Evolutionary conservation across 352 stramenopile species (phyloP).

Genomic region (Paralagenidium karlingii): DNA sequence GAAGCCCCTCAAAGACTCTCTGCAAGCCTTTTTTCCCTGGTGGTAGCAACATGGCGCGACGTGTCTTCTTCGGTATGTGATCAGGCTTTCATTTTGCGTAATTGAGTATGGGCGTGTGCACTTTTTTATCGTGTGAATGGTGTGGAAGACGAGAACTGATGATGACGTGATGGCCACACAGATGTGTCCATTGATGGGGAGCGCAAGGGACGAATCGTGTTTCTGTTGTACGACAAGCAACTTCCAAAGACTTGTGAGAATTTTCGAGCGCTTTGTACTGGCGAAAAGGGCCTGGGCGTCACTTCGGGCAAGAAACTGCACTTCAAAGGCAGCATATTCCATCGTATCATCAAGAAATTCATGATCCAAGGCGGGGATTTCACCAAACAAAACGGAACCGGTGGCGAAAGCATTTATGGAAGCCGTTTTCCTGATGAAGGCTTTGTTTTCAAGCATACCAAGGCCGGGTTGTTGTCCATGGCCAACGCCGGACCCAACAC

Average conservation of each 20-base stretch:
- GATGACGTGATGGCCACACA: too few relatives aligned
- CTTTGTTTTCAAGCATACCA: constrained; percentile 89
- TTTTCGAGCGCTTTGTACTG: constrained; percentile 50
- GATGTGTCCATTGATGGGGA: constrained; percentile 89
- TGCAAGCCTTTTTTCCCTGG: too few relatives aligned
- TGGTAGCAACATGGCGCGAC: too few relatives aligned
- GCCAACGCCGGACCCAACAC: constrained; percentile 82
- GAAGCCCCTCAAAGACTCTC: too few relatives aligned
- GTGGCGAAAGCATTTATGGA: constrained; percentile 80
- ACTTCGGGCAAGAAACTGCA: constrained; percentile 40
- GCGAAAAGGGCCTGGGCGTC: constrained; percentile 50
- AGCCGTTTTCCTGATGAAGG: constrained; percentile 89
- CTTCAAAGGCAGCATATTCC: constrained; percentile 61
- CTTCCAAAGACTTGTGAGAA: constrained; percentile 51
- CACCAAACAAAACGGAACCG: constrained; percentile 65
- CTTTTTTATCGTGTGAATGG: too few relatives aligned
- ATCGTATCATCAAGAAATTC: constrained; percentile 79
- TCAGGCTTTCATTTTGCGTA: too few relatives aligned
- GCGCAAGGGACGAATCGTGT: constrained; percentile 39
- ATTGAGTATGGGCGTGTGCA: too few relatives aligned
- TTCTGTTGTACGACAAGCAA: constrained; percentile 41
- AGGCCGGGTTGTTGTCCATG: constrained; percentile 91
- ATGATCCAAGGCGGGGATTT: constrained; percentile 80
- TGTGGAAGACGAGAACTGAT: too few relatives aligned
- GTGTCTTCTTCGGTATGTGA: too few relatives aligned